Base-by-base conservation (phyloP, 1,139 yeast species). In the Suhomyces guaymorum region DNA sequence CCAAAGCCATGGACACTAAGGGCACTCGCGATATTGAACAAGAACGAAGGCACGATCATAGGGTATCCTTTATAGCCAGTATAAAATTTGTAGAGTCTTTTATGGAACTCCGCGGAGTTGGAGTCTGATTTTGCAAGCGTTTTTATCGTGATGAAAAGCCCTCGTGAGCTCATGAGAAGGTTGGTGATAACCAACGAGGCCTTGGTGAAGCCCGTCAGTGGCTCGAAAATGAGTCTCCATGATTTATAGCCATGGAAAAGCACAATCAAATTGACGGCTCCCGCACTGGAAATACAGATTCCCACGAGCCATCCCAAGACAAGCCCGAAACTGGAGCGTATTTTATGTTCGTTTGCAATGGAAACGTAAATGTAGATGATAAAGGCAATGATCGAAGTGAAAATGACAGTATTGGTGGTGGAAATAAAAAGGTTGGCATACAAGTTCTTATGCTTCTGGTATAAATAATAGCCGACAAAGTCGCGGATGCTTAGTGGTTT, bases 311-410 rank as follows among this genome's bases (percentile, higher is more conserved):
- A 80, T 1, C 89, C 90, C n/a, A 73, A 38, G 6, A 81, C 47
- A 9, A 85, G 59, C 0, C 92, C 90, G 2, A 66, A 31, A 47
- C 71, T 73, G 2, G 90, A 82, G 33, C 79, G 70, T 8, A 84
- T 73, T 14, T 77, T 65, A 30, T 75, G 74, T 33, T 73, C 60
- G 41, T 78, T 76, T 13, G 77, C 61, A 19, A 82, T 61, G 12
- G 82, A 68, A n/a, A 80, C 48, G 41, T 57, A 65, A 12, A 62
- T 40, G 39, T 55, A 59, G 11, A 57, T 28, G 8, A 54, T 15
- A 28, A 49, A 55, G 2, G 33, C 37, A 2, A 46, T 17, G 10
- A 55, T 29, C 3, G 43, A 21, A 2, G 29, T 14, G 11, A 32
- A 13, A 12, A 51, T 46, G 7, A 44, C 14, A 13, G 38, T 14